Evolutionary conservation across 202 grass and related monocot species (phyloP).

Genomic region (Schoenoplectus tabernaemontani): DNA sequence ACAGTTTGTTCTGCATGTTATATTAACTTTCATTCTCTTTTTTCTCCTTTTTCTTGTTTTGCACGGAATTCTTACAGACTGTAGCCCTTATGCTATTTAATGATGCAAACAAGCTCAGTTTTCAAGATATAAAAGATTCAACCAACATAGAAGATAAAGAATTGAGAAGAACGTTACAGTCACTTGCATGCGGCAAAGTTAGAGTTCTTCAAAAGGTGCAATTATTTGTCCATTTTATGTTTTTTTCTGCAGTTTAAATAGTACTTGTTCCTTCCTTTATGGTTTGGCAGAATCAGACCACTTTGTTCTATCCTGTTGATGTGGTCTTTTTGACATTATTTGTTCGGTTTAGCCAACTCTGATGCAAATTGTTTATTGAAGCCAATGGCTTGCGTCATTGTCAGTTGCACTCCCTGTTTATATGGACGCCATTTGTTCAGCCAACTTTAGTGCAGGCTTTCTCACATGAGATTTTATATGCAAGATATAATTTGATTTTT

Average conservation of each 20-base stretch:
- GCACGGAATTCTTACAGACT: slow-evolving; percentile 38
- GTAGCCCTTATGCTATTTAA: slow-evolving; percentile 98
- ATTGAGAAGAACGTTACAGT: slow-evolving; percentile 94
- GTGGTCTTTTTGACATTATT: not conserved
- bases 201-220: slow-evolving; percentile 95
- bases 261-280: not conserved
- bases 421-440: not conserved
- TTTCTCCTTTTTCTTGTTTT: not conserved
- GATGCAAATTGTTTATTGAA: not conserved
- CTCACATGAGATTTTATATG: not conserved
- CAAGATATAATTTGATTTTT: not conserved
- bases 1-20: not conserved
- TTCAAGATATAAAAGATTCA: slow-evolving; percentile 87
- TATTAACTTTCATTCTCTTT: not conserved
- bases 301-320: not conserved
- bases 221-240: slow-evolving; percentile 12
- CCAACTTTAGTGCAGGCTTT: not conserved
- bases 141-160: slow-evolving; percentile 98
- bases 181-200: slow-evolving; percentile 98
- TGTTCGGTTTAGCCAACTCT: not conserved
- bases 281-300: not conserved
- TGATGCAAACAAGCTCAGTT: slow-evolving; percentile 86
- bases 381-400: not conserved
- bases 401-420: slow-evolving; percentile 3
- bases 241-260: slow-evolving; percentile 13